Conservation (phyloP, 371 early-diverging fungal genomes). For the Coemansia sp. region DNA sequence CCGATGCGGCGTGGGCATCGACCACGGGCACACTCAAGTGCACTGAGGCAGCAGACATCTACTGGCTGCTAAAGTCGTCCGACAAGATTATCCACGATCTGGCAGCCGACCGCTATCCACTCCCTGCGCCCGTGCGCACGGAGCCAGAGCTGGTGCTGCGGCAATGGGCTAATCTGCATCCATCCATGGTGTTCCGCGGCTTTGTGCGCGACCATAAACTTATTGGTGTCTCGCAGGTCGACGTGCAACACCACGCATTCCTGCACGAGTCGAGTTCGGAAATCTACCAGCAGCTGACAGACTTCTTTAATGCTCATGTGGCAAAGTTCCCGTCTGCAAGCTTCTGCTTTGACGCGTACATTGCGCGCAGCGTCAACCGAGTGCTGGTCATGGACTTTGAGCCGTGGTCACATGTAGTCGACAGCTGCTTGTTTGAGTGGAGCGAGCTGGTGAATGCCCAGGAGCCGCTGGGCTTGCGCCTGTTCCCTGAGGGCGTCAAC, state of each 20-base stretch:
- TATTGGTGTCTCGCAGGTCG: constrained; percentile 71
- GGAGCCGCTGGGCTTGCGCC: constrained; percentile 19
- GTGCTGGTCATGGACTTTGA: constrained; percentile 87
- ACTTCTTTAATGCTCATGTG: constrained; percentile 68
- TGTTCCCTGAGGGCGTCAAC: constrained; percentile 41
- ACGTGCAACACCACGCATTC: constrained; percentile 76
- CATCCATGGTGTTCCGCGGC: constrained; percentile 91
- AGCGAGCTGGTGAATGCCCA: constrained; percentile 60
- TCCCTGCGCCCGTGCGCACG: constrained; percentile 55
- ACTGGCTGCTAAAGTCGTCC: constrained; percentile 83
- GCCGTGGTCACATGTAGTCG: constrained; percentile 72
- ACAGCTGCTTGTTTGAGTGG: constrained; percentile 81
- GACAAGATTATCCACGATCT: constrained; percentile 89
- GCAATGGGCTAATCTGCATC: constrained; percentile 81
- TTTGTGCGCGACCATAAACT: constrained; percentile 73
- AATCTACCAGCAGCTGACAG: constrained; percentile 58
- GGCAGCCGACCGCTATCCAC: constrained; percentile 33
- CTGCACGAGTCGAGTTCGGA: constrained; percentile 60
- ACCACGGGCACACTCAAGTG: constrained; percentile 78
- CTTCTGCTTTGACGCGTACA: constrained; percentile 86
- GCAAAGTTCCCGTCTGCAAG: constrained; percentile 57
- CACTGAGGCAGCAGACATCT: constrained; percentile 72
- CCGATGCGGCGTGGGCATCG: constrained; percentile 92
- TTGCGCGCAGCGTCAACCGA: constrained; percentile 58
- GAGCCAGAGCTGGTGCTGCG: constrained; percentile 71